Evolutionary conservation across 2,329 filamentous ascomycete species (phyloP).

Genomic region (Penicillium hesseltinei): DNA sequence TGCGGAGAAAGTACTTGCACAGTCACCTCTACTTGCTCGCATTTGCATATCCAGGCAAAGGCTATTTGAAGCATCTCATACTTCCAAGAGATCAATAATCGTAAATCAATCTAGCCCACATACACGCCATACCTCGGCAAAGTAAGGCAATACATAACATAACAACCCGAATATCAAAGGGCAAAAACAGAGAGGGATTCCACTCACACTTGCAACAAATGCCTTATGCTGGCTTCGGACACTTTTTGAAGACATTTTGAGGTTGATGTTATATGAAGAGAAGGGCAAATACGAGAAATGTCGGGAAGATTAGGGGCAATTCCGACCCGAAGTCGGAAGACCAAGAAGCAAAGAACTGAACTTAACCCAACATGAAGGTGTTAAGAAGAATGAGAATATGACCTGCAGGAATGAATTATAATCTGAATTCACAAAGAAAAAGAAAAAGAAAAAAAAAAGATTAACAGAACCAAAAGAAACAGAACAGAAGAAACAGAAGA

Average conservation of each 20-base stretch:
- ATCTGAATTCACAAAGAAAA: not conserved
- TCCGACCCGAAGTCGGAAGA: conserved; percentile 16
- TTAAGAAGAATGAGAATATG: not conserved
- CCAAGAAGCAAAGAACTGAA: not conserved
- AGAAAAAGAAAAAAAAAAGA: not conserved
- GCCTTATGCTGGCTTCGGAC: conserved; percentile 23
- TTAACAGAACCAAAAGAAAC: not conserved
- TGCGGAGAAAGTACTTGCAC: not conserved
- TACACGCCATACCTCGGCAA: not conserved
- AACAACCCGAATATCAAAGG: not conserved
- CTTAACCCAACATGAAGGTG: conserved; percentile 12
- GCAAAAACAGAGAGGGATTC: not conserved
- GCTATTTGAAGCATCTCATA: not conserved
- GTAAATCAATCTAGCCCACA: not conserved
- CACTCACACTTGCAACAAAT: conserved; percentile 27
- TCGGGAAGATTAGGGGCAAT: conserved; percentile 24
- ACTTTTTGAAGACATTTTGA: conserved; percentile 23
- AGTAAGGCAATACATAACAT: not conserved
- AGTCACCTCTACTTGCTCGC: not conserved
- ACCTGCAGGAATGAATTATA: conserved; percentile 2
- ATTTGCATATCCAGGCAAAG: not conserved
- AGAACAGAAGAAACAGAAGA: not conserved
- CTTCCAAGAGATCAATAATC: not conserved
- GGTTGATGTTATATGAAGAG: conserved; percentile 7
- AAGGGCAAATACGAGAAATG: not conserved